A percentile compares a stretch with the other conserved stretches of the same genome.
phyloP scores from a whole-genome alignment of 2,329 filamentous ascomycete genomes.

The Scedosporium apiospermum region DNA sequence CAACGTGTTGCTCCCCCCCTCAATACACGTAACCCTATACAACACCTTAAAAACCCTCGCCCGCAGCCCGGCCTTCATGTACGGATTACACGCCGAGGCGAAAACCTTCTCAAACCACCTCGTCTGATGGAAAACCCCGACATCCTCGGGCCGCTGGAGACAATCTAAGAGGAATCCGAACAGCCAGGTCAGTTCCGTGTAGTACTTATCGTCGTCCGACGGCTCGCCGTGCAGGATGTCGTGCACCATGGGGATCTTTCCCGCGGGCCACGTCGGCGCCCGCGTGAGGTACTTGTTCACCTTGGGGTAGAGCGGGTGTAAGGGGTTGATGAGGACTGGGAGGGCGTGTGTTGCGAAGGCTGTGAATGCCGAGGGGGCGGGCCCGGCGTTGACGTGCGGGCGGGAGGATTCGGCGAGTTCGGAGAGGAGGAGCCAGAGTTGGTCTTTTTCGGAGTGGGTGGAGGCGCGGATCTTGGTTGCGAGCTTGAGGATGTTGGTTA shows the following conservation, averaged over 20 bases:
- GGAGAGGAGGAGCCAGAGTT: constrained; percentile 69
- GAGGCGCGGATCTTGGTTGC: constrained; percentile 56
- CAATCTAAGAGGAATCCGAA: constrained; percentile 61
- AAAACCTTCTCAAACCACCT: constrained; percentile 69
- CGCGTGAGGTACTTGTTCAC: constrained; percentile 76
- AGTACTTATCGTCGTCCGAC: constrained; percentile 62
- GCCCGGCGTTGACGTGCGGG: constrained; percentile 38
- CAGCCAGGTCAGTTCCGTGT: constrained; percentile 66
- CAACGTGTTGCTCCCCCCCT: constrained; percentile 69
- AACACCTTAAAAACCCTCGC: constrained; percentile 53
- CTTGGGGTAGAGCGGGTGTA: constrained; percentile 78
- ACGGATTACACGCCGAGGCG: constrained; percentile 57
- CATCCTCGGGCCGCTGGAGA: constrained; percentile 48
- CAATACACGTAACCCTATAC: constrained; percentile 56
- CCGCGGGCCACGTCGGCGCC: constrained; percentile 64
- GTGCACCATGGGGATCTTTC: constrained; percentile 62
- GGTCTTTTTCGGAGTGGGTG: constrained; percentile 63
- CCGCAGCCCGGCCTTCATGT: constrained; percentile 48
- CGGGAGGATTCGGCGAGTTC: constrained; percentile 70
- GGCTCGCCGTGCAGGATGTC: constrained; percentile 56
- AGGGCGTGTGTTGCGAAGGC: constrained; percentile 66
- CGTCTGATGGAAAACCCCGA: constrained; percentile 50
- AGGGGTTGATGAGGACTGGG: constrained; percentile 61
- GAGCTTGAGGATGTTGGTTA: constrained; percentile 59
- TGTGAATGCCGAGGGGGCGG: constrained; percentile 65